A percentile compares a stretch with the other conserved stretches of the same genome.
Conservation (phyloP, 495 filamentous ascomycete species). For the Penicillium cosmopolitanum region DNA sequence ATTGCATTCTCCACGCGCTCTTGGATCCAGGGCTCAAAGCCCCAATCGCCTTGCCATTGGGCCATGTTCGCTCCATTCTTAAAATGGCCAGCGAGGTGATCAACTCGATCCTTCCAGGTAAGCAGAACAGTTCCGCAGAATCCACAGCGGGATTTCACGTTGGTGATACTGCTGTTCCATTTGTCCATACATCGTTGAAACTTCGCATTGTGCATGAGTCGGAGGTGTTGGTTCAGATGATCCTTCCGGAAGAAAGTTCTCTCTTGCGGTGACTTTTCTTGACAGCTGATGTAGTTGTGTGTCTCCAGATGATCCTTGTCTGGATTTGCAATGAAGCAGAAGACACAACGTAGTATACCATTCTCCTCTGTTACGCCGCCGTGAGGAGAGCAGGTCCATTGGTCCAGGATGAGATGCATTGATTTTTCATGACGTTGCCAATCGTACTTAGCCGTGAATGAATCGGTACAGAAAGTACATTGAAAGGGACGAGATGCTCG, state of each 20-base stretch:
- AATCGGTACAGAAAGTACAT: constrained; percentile 92
- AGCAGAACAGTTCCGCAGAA: constrained; percentile 69
- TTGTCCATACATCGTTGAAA: constrained; percentile 72
- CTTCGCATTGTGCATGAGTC: constrained; percentile 76
- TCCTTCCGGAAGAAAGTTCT: constrained; percentile 89
- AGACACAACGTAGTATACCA: constrained; percentile 62
- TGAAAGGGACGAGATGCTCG: constrained; percentile 63
- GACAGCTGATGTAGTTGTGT: constrained; percentile 76
- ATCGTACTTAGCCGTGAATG: constrained; percentile 87
- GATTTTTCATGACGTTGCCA: constrained; percentile 93
- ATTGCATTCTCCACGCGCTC: constrained; percentile 74
- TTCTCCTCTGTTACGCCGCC: constrained; percentile 49
- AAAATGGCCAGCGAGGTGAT: constrained; percentile 76
- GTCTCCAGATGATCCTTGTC: constrained; percentile 70
- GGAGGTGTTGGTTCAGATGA: constrained; percentile 82
- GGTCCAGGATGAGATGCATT: constrained; percentile 78
- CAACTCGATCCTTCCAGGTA: constrained; percentile 72
- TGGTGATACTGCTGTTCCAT: constrained; percentile 74
- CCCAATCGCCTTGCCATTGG: constrained; percentile 81
- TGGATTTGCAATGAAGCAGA: constrained; percentile 70
- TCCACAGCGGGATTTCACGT: constrained; percentile 73
- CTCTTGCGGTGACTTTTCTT: constrained; percentile 70
- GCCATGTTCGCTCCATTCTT: constrained; percentile 72
- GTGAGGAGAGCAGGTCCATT: constrained; percentile 80
- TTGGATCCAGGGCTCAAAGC: constrained; percentile 69